Conservation (phyloP, 2,329 filamentous ascomycete species). For the Paecilomyces variotii region DNA sequence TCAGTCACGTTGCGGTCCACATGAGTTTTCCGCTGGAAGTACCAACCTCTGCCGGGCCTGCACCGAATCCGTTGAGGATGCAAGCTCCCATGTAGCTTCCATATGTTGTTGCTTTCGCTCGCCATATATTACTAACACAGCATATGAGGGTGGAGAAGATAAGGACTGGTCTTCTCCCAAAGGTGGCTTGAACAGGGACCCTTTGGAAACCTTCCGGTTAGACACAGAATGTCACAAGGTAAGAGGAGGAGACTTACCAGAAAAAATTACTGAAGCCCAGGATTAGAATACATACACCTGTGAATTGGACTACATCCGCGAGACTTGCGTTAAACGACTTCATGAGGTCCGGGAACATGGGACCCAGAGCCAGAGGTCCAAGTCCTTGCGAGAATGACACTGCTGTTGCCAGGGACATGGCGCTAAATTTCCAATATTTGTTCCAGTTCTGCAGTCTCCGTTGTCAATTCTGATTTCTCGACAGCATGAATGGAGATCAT, state of each 20-base stretch:
- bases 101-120: conserved; percentile 51
- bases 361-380: conserved; percentile 47
- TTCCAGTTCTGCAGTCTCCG: conserved; percentile 39
- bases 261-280: conserved; percentile 55
- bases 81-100: conserved; percentile 57
- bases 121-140: conserved; percentile 49
- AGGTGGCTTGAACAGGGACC: conserved; percentile 49
- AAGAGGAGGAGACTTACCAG: conserved; percentile 33
- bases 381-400: conserved; percentile 48
- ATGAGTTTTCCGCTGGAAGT: not conserved
- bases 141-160: conserved; percentile 47
- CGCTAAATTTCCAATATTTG: conserved; percentile 40
- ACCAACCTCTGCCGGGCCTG: conserved; percentile 49
- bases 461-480: not conserved
- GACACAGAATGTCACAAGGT: not conserved
- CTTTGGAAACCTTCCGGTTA: conserved; percentile 19
- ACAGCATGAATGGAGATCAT: not conserved
- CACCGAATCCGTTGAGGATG: conserved; percentile 54
- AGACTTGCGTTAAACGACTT: conserved; percentile 47
- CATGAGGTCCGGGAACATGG: conserved; percentile 55
- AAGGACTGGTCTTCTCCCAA: conserved; percentile 47
- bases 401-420: conserved; percentile 39
- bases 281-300: conserved; percentile 48
- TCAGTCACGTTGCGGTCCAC: not conserved
- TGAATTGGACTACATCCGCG: conserved; percentile 48